Percentiles rank a stretch among this genome's conserved stretches.
Evolutionary conservation across 1,284 basidiomycete species (phyloP).

Genomic region (Flammula alnicola): DNA sequence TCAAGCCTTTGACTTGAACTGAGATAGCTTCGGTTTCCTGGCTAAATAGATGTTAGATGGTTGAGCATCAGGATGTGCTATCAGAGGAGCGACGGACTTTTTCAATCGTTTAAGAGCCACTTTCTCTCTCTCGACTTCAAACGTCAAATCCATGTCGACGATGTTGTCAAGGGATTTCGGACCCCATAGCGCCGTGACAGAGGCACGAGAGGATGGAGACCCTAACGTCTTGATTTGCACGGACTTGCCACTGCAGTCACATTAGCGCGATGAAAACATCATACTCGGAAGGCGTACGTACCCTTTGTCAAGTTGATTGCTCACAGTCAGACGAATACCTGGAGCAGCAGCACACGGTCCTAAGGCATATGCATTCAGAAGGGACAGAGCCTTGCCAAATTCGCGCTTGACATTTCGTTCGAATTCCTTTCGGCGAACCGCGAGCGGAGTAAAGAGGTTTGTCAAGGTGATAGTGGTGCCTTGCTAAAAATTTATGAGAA

Average conservation of each 20-base stretch:
- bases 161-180: slow-evolving; percentile 79
- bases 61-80: background rate
- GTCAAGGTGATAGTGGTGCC: slow-evolving; percentile 87
- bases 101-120: slow-evolving; percentile 32
- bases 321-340: slow-evolving; percentile 79
- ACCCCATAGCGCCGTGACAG: slow-evolving; percentile 86
- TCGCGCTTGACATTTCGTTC: slow-evolving; percentile 91
- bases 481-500: slow-evolving; percentile 49
- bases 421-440: slow-evolving; percentile 93
- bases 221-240: slow-evolving; percentile 80
- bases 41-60: slow-evolving; percentile 17
- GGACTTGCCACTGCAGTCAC: slow-evolving; percentile 65
- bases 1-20: slow-evolving; percentile 73
- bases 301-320: slow-evolving; percentile 78
- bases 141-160: slow-evolving; percentile 72
- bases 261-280: slow-evolving; percentile 10
- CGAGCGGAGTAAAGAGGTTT: slow-evolving; percentile 81
- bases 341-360: slow-evolving; percentile 66
- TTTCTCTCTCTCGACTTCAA: slow-evolving; percentile 65
- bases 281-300: slow-evolving; percentile 39
- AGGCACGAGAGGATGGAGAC: slow-evolving; percentile 60
- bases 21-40: slow-evolving; percentile 35
- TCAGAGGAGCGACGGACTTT: slow-evolving; percentile 21
- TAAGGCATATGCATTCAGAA: slow-evolving; percentile 91
- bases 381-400: slow-evolving; percentile 81